Base-by-base conservation (phyloP, 208 protist species). In the Trypanosoma rangeli region DNA sequence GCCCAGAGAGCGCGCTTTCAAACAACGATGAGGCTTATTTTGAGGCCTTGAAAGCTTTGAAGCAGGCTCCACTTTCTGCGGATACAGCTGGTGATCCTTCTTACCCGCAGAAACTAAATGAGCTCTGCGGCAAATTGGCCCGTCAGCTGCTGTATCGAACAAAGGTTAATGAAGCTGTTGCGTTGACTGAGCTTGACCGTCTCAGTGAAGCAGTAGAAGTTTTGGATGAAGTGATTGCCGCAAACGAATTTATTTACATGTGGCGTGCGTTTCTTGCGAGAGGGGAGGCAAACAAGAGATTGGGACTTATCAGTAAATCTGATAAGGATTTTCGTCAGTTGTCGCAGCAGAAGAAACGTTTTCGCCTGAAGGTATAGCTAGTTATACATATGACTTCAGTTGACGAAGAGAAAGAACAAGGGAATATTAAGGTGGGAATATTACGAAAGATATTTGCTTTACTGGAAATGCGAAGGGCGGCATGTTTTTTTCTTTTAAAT, bases 171-270 rank as follows among this genome's bases (percentile, higher is more conserved):
- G 83, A 79, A 44, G 82, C 67, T 22, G 86, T 93, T 29, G 87
- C 83, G 33, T 75, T 96, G 57, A 86, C 74, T 4, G 74, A 93
- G 76, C 76, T 92, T 73, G 78, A 89, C 57, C 82, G 78, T 61
- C 33, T 87, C 20, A 74, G 81, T 54, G 88, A 93, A n/a, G 91
- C 91, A 13, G 80, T 93, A 13, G 78, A 86, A 1, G 70, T 80
- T 15, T 74, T 94, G 55, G 82, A 84, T 48, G 76, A 80, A 7
- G 84, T 96, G 9, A 89, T 96, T 33, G 66, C 72, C 31, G 84
- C 79, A 49, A 80, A 94, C 65, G 86, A 94, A 72, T 96, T 87
- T 76, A 84, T 96, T 57, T 88, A 96, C 76, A 94, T 96, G 88
- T 96, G 91, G 88, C 77, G 86, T 35, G 91, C 91, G 3, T 76